Evolutionary conservation across 306 rosid genomes (phyloP), one percentile per base, ranked within the genome.

Genomic region (Cucurbita moschata): DNA sequence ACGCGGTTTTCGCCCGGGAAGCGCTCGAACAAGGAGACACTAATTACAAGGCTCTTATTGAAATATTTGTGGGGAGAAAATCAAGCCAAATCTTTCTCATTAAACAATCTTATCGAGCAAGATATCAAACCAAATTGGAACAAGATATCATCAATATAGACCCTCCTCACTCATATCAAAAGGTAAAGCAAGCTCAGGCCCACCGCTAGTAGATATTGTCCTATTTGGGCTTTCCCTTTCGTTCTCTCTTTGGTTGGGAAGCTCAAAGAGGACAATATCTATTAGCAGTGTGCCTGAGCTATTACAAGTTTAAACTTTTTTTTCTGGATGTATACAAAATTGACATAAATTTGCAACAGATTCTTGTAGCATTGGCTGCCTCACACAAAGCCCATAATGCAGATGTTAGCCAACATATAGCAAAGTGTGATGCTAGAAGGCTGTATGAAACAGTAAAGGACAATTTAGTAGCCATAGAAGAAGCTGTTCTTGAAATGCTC

Each of bases 381-480:
- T 88, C 96, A 39, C 96, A 90, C 76, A 85, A 85, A 84, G 89
- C 96, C 60, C 93, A 88, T 70, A 81, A 88, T 52, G 82, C 26
- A 43, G 96, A 88, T 75, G 75, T 86, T 1, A 88, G 78, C 77
- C 84, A 81, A 55, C 93, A 88, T 73, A 88, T 86, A 10, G 88
- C 93, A 8, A 83, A 86, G 82, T 83, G 89, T 55, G 96, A 90
- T 66, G 96, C 96, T 0, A 85, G 85, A 72, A 88, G 91, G 81
- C 87, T 90, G 43, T 88, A 83, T 66, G 86, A 85, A 81, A 86
- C 82, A 59, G 89, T 92, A 40, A 87, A 89, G 43, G 89, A 88
- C 73, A 72, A 74, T 44, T 77, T 76, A 42, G 88, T 88, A 80
- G 77, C 80, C 59, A 40, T 78, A 19, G 81, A 87, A 80, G 84